Base-by-base conservation (phyloP, 345 rosid species). In the Murraya paniculata region DNA sequence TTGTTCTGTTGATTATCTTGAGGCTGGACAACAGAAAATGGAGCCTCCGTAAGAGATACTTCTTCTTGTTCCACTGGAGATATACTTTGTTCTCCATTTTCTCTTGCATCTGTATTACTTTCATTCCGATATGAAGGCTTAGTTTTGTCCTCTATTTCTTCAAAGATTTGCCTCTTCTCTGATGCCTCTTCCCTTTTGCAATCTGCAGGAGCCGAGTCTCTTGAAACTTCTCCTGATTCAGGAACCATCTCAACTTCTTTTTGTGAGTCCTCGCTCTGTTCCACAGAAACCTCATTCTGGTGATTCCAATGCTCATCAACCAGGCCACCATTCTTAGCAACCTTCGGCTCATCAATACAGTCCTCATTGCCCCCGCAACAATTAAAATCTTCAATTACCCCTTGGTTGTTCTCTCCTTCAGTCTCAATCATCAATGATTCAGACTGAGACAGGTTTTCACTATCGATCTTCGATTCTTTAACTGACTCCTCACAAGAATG, bases 271-370 rank as follows among this genome's bases (percentile, higher is more conserved):
- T 66, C 45, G 41, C 41, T 27, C 22, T 39, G 39, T 25, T 78
- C 78, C 73, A 38, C 65, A 11, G 80, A 76, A 75, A 64, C 74
- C 79, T 82, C 80, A 65, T 58, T 72, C 62, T 73, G 81, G 41
- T 74, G 8, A 33, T 71, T 64, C 30, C 30, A 33, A 5, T 59
- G 71, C 24, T 5, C 79, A 72, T 75, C 78, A 75, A 64, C 72
- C 25, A 11, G 45, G 58, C 72, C 53, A 59, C 77, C 67, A 45
- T 68, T 72, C 35, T 82, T 88, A 3, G n/a, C 19, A 68, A 67
- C 70, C 24, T 59, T 28, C 30, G 65, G 81, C 30, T 39, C 82
- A 78, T 79, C 62, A 65, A 9, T 39, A 45, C 22, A 60, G 45
- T 50, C 76, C 68, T 74, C 53, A 1, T 58, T 55, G 68, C 73